A percentile compares a stretch with the other conserved stretches of the same genome.
Evolutionary conservation across 257 asterid genomes (phyloP).

Genomic region (Solanum clarkiae): DNA sequence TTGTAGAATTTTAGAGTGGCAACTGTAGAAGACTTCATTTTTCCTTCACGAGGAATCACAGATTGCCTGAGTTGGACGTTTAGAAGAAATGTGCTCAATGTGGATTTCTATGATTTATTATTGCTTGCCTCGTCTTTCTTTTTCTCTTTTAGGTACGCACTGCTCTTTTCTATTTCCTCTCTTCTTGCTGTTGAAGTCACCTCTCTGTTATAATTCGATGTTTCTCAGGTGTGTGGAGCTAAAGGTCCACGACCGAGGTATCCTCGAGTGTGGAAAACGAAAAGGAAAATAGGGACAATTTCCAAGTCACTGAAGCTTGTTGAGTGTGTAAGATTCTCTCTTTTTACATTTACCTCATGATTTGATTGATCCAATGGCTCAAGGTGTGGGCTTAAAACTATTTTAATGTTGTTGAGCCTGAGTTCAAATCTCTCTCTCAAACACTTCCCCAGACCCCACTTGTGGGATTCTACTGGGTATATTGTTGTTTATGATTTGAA

Average conservation of each 20-base stretch:
- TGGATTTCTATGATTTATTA: background rate
- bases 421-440: too few species aligned
- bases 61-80: background rate
- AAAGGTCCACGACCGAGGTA: conserved; percentile 94
- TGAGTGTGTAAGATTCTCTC: conserved; percentile 56
- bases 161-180: background rate
- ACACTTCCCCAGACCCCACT: too few species aligned
- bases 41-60: background rate
- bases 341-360: background rate
- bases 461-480: too few species aligned
- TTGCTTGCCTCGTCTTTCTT: background rate
- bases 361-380: too few species aligned
- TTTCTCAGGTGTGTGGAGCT: conserved; percentile 65
- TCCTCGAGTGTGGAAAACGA: conserved; percentile 88
- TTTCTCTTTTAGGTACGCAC: background rate
- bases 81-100: background rate
- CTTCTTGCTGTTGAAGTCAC: background rate
- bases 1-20: background rate
- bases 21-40: background rate
- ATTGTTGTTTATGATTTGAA: background rate
- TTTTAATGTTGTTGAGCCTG: too few species aligned
- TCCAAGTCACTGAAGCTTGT: conserved; percentile 78
- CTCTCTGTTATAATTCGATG: background rate
- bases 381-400: too few species aligned
- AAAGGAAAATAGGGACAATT: conserved; percentile 64